Base-by-base conservation (phyloP, 768 basidiomycete genomes). In the Tubosaeta sp. region DNA sequence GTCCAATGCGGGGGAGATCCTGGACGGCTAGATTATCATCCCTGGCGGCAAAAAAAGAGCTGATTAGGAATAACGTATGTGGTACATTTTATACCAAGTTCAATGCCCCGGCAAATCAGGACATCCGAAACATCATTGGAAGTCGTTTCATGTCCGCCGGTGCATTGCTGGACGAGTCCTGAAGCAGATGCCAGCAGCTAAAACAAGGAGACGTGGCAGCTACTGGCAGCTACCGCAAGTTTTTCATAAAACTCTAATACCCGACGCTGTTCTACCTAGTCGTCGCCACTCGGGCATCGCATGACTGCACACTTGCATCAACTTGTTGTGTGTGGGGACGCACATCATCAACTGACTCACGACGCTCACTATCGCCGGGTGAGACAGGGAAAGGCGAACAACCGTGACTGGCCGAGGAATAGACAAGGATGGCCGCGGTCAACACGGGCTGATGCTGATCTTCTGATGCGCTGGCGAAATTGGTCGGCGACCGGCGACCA, bases 1-100 rank as follows among this genome's bases (percentile, higher is more conserved):
- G 33, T 32, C 62, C 51, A 29, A 43, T 44, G 58, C 33, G 53
- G 46, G 51, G 60, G 57, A 60, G 39, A 55, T 47, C 59, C 26
- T 38, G 12, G 43, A 53, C 58, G 31, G 12, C 51, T 29, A 52
- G 38, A 52, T 51, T 47, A 54, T 58, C 50, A 19, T 55, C 48
- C 34, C 39, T 38, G 34, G 34, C 32, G 13, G 47, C 50, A 49
- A 43, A 47, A 50, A 37, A 38, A 34, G 50, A 47, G 37, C 22
- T 29, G 58, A 49, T 48, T 43, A 29, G 25, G n/a, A 3, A 27
- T 43, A 43, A 43, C 41, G 41, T 43, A 43, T 27, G 43, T 6
- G 27, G 43, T 29, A n/a, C 27, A 43, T 43, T 29, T 31, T 31
- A 43, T 43, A 43, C 43, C 43, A 11, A 43, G 9, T n/a, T 27